Evolutionary conservation across 352 stramenopile species (phyloP), one percentile per base, ranked within the genome.

Genomic region (Globisporangium irregulare): DNA sequence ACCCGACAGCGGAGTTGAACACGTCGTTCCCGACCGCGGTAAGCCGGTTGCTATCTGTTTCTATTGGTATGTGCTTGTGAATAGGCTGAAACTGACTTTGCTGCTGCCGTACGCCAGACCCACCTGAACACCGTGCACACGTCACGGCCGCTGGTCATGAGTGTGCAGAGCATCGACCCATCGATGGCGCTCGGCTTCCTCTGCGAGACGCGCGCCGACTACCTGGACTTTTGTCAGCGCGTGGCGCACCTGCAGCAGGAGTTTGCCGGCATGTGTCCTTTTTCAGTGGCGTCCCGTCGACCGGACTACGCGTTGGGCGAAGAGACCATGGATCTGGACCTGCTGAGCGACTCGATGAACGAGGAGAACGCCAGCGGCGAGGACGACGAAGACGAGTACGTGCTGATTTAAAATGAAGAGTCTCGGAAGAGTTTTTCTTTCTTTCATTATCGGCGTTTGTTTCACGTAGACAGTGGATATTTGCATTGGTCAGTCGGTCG

Each of bases 141-240:
- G 38, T 81, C 72, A 27, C 63, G 72, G 34, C 84, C 80, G 69
- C 66, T 91, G 67, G 87, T 89, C 69, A 95, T 97, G 78, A 82
- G 86, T 58, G 79, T 97, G 46, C 81, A 86, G 27, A 87, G 84
- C 43, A 95, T 98, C 68, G 96, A 99, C 83, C 94, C 96, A 24
- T 98, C 91, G 46, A 81, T 98, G 50, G 94, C 96, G 20, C 77
- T 99, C 51, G 94, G 92, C 3, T 99, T 99, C 76, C 89, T 98
- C 54, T 97, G 94, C 68, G 76, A 87, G 34, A 85, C 89, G 41
- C 79, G 82, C 12, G 61, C 74, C 15, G 87, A 97, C 57, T 94
- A 92, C 51, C 34, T 78, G 57, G 85, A 94, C 64, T 91, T 94
- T 41, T 83, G 81, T 66, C 29, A 73, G 10, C 53, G 73, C 6